These are phyloP conservation scores for Talaromyces sp. DNA, from an alignment of 2,329 filamentous ascomycete genomes.

Conservation along the genomic window DNA sequence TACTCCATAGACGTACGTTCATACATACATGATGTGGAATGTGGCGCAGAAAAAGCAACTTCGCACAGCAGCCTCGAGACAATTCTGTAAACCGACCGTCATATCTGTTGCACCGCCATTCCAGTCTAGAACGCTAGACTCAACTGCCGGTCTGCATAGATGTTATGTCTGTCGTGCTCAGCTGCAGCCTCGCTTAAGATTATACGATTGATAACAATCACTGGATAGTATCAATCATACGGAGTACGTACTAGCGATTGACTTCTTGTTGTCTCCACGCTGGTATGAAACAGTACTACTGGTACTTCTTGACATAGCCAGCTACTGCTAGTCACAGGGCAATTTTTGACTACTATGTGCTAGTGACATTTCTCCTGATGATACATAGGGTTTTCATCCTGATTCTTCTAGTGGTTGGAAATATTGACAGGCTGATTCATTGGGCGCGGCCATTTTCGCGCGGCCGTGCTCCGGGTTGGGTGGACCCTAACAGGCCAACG, in stretches of 20 bases:
- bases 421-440: neutral
- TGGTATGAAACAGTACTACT: neutral
- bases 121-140: neutral
- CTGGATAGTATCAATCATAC: neutral
- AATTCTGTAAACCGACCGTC: conserved; percentile 1
- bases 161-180: neutral
- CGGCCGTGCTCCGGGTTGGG: conserved; percentile 8
- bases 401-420: neutral
- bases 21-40: conserved; percentile 12
- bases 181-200: conserved; percentile 3
- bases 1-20: neutral
- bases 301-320: neutral
- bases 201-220: neutral
- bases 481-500: conserved; percentile 16
- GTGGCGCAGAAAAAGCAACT: conserved; percentile 12
- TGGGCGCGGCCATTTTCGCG: neutral
- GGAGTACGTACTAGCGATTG: neutral
- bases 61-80: neutral
- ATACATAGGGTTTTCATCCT: neutral
- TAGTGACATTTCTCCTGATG: neutral
- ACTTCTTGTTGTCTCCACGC: neutral
- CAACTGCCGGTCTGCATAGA: neutral
- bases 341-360: neutral
- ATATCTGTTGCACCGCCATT: conserved; percentile 9
- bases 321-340: neutral